Evolutionary conservation across 2,329 filamentous ascomycete genomes (phyloP).

Genomic region (Diatrype stigma): DNA sequence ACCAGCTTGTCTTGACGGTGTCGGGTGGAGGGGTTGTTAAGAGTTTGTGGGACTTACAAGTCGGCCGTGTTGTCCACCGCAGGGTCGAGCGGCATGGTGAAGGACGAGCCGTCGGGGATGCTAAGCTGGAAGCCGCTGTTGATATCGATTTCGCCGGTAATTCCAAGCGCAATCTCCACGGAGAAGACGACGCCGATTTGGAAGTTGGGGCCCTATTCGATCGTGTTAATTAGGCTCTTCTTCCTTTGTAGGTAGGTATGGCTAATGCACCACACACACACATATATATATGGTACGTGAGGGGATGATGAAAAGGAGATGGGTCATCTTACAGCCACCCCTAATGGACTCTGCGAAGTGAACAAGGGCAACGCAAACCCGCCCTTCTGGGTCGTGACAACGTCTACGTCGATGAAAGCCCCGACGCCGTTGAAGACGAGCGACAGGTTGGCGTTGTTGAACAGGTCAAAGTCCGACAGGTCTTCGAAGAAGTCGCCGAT

Average conservation of each 20-base stretch:
- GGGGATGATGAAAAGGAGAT: too few relatives aligned
- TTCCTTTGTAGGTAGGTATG: too few relatives aligned
- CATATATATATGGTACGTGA: neutral
- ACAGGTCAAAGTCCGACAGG: slow-evolving; percentile 12
- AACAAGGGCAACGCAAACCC: slow-evolving; percentile 19
- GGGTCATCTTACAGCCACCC: slow-evolving; percentile 16
- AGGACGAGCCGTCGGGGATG: slow-evolving; percentile 21
- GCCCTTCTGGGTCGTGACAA: slow-evolving; percentile 11
- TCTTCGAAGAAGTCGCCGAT: slow-evolving; percentile 18
- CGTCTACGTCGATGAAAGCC: slow-evolving; percentile 17
- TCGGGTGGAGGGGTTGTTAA: neutral
- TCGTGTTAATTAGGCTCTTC: neutral
- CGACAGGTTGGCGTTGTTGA: slow-evolving; percentile 18
- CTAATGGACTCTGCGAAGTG: slow-evolving; percentile 17
- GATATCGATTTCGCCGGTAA: slow-evolving; percentile 16
- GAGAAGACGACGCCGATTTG: slow-evolving; percentile 20
- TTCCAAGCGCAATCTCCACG: slow-evolving; percentile 19
- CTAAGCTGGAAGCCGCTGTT: slow-evolving; percentile 20
- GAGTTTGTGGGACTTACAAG: slow-evolving; percentile 17
- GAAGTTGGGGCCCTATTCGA: slow-evolving; percentile 18
- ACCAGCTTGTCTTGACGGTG: neutral
- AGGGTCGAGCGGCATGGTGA: slow-evolving; percentile 18
- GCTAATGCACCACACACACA: neutral
- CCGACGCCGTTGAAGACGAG: slow-evolving; percentile 23
- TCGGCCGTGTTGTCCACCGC: slow-evolving; percentile 14